A percentile compares a stretch with the other conserved stretches of the same genome.
Conservation (phyloP, 2,329 filamentous ascomycete species). For the Byssothecium circinans region DNA sequence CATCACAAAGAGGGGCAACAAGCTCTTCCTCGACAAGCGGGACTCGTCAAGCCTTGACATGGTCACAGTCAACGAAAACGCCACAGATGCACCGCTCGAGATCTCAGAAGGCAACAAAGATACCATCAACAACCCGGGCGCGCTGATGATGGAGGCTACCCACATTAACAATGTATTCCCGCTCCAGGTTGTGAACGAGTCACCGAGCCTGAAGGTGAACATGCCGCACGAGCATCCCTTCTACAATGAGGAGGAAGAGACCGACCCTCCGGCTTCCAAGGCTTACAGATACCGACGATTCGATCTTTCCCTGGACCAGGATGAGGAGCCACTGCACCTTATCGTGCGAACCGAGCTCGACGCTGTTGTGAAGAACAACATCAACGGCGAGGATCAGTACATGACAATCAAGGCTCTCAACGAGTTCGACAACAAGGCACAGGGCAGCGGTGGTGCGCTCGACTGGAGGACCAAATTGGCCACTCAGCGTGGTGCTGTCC, state of each 20-base stretch:
- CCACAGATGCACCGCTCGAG: slow-evolving; percentile 90
- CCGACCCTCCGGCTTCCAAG: slow-evolving; percentile 91
- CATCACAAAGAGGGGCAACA: slow-evolving; percentile 88
- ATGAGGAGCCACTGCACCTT: slow-evolving; percentile 90
- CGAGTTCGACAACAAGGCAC: slow-evolving; percentile 98
- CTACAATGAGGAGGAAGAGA: slow-evolving; percentile 92
- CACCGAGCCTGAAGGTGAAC: slow-evolving; percentile 72
- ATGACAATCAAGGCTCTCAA: slow-evolving; percentile 94
- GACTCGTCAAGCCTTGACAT: slow-evolving; percentile 93
- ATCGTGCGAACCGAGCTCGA: slow-evolving; percentile 95
- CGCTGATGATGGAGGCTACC: slow-evolving; percentile 93
- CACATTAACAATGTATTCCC: slow-evolving; percentile 99
- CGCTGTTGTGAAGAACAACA: slow-evolving; percentile 92
- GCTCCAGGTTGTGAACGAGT: slow-evolving; percentile 90
- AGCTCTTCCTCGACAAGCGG: slow-evolving; percentile 98
- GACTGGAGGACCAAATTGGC: slow-evolving; percentile 97
- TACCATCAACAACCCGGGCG: slow-evolving; percentile 87
- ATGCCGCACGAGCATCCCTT: slow-evolving; percentile 94
- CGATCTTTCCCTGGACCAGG: slow-evolving; percentile 85
- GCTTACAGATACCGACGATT: slow-evolving; percentile 98
- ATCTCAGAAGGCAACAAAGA: slow-evolving; percentile 91
- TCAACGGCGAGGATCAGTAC: slow-evolving; percentile 87
- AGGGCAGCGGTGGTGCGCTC: slow-evolving; percentile 88
- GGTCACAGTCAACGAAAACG: slow-evolving; percentile 99
- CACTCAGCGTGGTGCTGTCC: slow-evolving; percentile 91